Conservation (phyloP, 164 flowering plant species). For the Berberis vulgaris region DNA sequence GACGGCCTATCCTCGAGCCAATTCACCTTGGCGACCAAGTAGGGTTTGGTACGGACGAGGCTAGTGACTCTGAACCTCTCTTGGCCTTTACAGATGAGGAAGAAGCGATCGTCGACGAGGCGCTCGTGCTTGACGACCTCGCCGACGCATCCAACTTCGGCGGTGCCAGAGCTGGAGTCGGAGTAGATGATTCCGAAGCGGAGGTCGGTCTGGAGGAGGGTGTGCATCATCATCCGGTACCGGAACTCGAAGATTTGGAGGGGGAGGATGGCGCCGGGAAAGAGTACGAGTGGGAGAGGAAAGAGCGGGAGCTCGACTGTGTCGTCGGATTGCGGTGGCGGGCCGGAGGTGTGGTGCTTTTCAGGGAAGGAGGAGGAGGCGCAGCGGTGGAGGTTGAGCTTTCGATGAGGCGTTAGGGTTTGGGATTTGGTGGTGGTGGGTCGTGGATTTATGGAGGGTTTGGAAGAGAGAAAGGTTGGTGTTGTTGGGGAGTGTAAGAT, state of each 20-base stretch:
- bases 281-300: conserved; percentile 90
- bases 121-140: conserved; percentile 93
- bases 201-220: conserved; percentile 87
- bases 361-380: conserved; percentile 65
- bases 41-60: conserved; percentile 72
- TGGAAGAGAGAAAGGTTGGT: conserved; percentile 20
- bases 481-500: conserved; percentile 33
- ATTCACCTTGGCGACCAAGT: conserved; percentile 68
- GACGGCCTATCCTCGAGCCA: conserved; percentile 94
- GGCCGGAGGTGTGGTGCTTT: conserved; percentile 39
- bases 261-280: conserved; percentile 93
- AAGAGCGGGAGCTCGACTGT: conserved; percentile 82
- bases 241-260: conserved; percentile 93
- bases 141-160: conserved; percentile 94
- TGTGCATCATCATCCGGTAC: conserved; percentile 97
- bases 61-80: conserved; percentile 70
- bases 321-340: conserved; percentile 52
- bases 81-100: conserved; percentile 92
- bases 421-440: conserved; percentile 6
- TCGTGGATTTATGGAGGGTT: conserved; percentile 1
- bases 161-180: conserved; percentile 61
- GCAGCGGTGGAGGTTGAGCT: conserved; percentile 37
- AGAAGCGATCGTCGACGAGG: conserved; percentile 90
- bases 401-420: conserved; percentile 14
- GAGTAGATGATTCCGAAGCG: conserved; percentile 89